phyloP scores from a whole-genome alignment of 345 rosid species.

The Abelmoschus esculentus region DNA sequence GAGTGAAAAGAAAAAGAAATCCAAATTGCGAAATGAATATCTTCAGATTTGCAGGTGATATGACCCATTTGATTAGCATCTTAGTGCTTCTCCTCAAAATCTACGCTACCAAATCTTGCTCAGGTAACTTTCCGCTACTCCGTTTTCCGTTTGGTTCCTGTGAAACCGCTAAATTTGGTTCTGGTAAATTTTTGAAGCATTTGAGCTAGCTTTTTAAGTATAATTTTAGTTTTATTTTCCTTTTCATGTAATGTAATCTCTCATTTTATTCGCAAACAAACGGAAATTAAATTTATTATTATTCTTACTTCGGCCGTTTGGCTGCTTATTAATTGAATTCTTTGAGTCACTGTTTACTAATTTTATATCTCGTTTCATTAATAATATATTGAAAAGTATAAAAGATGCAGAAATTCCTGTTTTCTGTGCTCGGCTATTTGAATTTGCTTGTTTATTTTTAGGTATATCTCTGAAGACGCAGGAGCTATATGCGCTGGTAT shows the following conservation, averaged over 20 bases:
- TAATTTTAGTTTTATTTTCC: neutral
- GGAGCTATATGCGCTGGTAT: constrained; percentile 83
- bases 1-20: neutral
- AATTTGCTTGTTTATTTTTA: constrained; percentile 15
- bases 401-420: neutral
- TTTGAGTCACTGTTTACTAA: neutral
- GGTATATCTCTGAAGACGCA: constrained; percentile 93
- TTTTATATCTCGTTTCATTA: too few species aligned
- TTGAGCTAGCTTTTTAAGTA: neutral
- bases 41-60: constrained; percentile 91
- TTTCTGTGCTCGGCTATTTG: neutral
- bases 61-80: constrained; percentile 85
- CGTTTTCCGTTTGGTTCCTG: constrained; percentile 17
- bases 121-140: constrained; percentile 38
- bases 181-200: neutral
- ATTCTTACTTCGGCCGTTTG: neutral
- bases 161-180: constrained; percentile 1
- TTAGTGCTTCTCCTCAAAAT: constrained; percentile 94
- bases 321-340: neutral
- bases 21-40: constrained; percentile 55
- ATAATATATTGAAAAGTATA: neutral
- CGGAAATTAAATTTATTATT: neutral
- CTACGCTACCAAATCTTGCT: constrained; percentile 89
- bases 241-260: neutral
- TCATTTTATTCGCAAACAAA: neutral